Evolutionary conservation across 345 rosid genomes (phyloP).

Genomic region (Passiflora organensis): DNA sequence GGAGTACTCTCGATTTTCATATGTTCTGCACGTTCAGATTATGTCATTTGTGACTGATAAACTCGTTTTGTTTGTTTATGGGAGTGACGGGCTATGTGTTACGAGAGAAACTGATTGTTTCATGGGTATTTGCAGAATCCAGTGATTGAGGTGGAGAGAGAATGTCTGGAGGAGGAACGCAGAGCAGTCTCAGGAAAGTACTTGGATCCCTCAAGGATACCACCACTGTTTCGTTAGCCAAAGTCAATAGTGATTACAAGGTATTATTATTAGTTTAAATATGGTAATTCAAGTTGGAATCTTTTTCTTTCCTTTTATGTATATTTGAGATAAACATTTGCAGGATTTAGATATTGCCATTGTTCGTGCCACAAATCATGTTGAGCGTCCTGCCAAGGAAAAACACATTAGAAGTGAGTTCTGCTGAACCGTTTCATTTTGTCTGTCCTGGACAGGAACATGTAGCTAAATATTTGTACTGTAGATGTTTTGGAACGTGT

Average conservation of each 20-base stretch:
- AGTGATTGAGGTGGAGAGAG: too few relatives aligned
- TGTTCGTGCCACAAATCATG: slow-evolving; percentile 41
- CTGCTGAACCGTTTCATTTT: neutral
- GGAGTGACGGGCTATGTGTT: too few relatives aligned
- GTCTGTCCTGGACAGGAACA: too few relatives aligned
- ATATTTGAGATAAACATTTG: neutral
- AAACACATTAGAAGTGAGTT: slow-evolving; percentile 36
- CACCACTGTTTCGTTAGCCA: slow-evolving; percentile 35
- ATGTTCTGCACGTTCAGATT: too few relatives aligned
- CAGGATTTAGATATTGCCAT: slow-evolving; percentile 37
- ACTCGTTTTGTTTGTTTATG: too few relatives aligned
- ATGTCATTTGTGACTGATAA: too few relatives aligned
- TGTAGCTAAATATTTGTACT: too few relatives aligned
- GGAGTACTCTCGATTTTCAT: too few relatives aligned
- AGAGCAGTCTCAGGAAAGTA: slow-evolving; percentile 27
- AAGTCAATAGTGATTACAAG: slow-evolving; percentile 31
- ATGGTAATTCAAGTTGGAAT: neutral
- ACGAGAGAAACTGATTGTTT: too few relatives aligned
- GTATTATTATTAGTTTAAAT: slow-evolving; percentile 7
- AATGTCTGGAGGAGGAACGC: slow-evolving; percentile 15
- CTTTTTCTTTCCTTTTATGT: neutral
- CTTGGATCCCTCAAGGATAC: slow-evolving; percentile 35
- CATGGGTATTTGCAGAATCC: too few relatives aligned
- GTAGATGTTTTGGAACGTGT: too few relatives aligned
- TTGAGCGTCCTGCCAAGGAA: slow-evolving; percentile 31